A percentile compares a stretch with the other conserved stretches of the same genome.
These are phyloP conservation scores for Colletotrichum magnum DNA, from an alignment of 2,329 filamentous ascomycete species.

Conservation along the genomic window DNA sequence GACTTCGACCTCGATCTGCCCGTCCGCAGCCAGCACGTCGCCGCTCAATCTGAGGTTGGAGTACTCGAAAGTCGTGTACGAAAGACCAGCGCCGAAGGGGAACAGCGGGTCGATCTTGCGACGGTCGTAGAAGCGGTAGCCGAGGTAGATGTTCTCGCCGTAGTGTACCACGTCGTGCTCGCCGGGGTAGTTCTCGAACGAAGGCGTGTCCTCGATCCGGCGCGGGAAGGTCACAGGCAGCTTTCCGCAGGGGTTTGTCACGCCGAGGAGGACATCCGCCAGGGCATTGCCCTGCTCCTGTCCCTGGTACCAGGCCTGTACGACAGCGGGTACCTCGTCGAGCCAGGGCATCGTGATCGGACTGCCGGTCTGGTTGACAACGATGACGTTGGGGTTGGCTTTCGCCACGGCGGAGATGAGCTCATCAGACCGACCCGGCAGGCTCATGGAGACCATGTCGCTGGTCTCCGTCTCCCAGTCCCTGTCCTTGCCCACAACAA, in stretches of 20 bases:
- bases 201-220: constrained; percentile 71
- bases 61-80: constrained; percentile 72
- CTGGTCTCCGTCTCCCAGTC: constrained; percentile 22
- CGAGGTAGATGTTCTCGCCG: constrained; percentile 77
- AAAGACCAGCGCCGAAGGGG: constrained; percentile 76
- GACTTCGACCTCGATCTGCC: too few relatives aligned
- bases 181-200: constrained; percentile 70
- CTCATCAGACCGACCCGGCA: constrained; percentile 29
- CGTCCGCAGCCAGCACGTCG: too few relatives aligned
- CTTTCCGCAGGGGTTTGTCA: constrained; percentile 74
- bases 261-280: constrained; percentile 74
- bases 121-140: constrained; percentile 75
- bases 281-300: constrained; percentile 78
- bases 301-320: constrained; percentile 79
- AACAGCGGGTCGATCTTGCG: constrained; percentile 62
- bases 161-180: constrained; percentile 61
- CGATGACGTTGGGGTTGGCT: neutral
- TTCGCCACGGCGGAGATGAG: constrained; percentile 36
- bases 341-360: constrained; percentile 68
- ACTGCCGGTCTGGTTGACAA: neutral
- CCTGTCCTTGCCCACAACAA: constrained; percentile 20
- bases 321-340: constrained; percentile 66
- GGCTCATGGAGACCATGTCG: constrained; percentile 6
- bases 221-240: constrained; percentile 74
- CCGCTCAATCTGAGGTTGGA: too few relatives aligned